Base-by-base conservation (phyloP, 805 yeast species). In the Ogataea haglerorum region DNA sequence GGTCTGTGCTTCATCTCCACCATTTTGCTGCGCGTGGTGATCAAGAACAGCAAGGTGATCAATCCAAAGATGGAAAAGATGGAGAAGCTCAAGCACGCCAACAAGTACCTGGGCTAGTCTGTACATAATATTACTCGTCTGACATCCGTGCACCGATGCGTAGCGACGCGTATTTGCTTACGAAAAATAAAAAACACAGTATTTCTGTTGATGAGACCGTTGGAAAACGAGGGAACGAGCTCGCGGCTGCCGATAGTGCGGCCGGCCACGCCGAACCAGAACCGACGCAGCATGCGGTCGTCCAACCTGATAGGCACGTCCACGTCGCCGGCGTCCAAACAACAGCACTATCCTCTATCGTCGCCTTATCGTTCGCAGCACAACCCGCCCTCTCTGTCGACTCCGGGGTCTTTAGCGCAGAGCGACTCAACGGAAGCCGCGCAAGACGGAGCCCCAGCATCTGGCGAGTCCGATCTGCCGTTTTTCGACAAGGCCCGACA, bases 1-100 rank as follows among this genome's bases (percentile, higher is more conserved):
- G 95, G 96, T 0, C 73, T 91, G 30, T 79, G 89, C 2, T 53
- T 85, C 29, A 75, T 86, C 27, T 83, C 95, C 26, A 53, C 89
- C 0, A 76, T 83, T 24, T 75, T 88, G 63, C 70, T 93, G 24
- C 50, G 72, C 19, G 57, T 75, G 22, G 75, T 81, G 14, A 50
- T 81, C 42, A 69, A 64, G 46, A 77, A 75, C 55, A 57, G 64
- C 23, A 58, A 43, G 43, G 46, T 58, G 15, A 56, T 61, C 27
- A 69, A 66, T 45, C 72, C 75, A 21, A 48, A 63, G 33, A 57
- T 61, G 14, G 79, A 74, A 19, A 78, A 76, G 48, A 41, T 76
- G 14, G 79, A 74, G 21, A 78, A 76, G 48, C 40, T 76, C 49
- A 69, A 56, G 46, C 80, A 76, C 50, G 78, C 81, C 1, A 60